A percentile compares a stretch with the other conserved stretches of the same genome.
These are phyloP conservation scores for Leccinum broughii DNA, from an alignment of 768 basidiomycete genomes.

Conservation along the genomic window DNA sequence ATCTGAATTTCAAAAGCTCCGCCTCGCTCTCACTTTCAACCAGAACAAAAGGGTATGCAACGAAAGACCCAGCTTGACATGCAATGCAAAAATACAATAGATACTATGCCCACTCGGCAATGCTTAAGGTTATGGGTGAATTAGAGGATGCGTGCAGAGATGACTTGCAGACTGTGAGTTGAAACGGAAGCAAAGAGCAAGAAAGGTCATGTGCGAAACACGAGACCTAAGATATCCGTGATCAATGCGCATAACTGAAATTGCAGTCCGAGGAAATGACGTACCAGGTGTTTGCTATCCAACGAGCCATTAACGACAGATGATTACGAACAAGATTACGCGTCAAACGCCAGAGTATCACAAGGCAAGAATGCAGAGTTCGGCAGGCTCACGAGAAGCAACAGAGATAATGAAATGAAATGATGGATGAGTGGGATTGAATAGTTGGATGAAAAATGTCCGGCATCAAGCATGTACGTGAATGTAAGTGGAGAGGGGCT, in stretches of 20 bases:
- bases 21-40: neutral
- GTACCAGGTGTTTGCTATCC: slow-evolving; percentile 9
- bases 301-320: slow-evolving; percentile 3
- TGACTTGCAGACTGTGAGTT: neutral
- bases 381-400: neutral
- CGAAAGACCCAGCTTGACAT: slow-evolving; percentile 2
- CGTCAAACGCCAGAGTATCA: neutral
- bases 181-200: neutral
- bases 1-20: neutral
- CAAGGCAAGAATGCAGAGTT: slow-evolving; percentile 1
- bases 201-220: neutral
- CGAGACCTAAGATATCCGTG: neutral
- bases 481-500: neutral
- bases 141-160: neutral
- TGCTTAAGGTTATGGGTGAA: slow-evolving; percentile 9
- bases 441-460: neutral
- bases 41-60: neutral
- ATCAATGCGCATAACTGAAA: slow-evolving; percentile 2
- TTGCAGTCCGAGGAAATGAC: neutral
- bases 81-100: slow-evolving; percentile 10
- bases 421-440: neutral
- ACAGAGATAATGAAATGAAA: neutral
- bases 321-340: slow-evolving; percentile 3
- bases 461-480: slow-evolving; percentile 8
- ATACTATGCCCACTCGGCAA: slow-evolving; percentile 15